phyloP scores from a whole-genome alignment of 331 rosid species.

The Acacia pycnantha region DNA sequence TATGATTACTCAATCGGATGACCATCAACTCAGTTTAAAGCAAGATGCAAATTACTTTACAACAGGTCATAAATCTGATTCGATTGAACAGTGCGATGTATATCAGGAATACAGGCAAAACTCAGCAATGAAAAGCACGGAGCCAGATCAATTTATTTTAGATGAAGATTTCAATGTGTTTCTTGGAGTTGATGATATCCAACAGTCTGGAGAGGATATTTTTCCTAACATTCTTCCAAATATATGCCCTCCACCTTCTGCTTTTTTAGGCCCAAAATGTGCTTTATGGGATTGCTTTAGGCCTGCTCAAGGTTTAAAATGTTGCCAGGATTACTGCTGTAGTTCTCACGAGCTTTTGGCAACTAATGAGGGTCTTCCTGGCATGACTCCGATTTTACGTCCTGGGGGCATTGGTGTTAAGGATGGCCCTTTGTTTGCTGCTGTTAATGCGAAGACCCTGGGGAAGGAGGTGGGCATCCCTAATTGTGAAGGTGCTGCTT shows the following conservation, averaged over 20 bases:
- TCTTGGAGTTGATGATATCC: conserved; percentile 31
- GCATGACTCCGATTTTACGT: conserved; percentile 78
- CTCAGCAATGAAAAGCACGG: conserved; percentile 24
- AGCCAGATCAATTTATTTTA: conserved; percentile 33
- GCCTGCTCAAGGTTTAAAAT: conserved; percentile 73
- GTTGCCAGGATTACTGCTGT: conserved; percentile 81
- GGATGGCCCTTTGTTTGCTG: conserved; percentile 77
- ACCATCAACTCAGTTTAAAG: conserved; percentile 28
- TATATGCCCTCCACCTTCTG: conserved; percentile 49
- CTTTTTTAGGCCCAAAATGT: conserved; percentile 87
- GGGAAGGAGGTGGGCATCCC: conserved; percentile 94
- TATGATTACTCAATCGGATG: conserved; percentile 29
- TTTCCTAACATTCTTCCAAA: conserved; percentile 41
- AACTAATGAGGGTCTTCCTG: conserved; percentile 79
- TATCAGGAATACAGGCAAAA: conserved; percentile 27
- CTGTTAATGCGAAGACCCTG: conserved; percentile 74
- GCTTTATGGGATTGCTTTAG: conserved; percentile 96
- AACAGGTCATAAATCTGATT: conserved; percentile 30
- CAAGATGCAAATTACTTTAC: conserved; percentile 29
- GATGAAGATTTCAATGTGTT: conserved; percentile 36
- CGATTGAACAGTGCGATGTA: conserved; percentile 30
- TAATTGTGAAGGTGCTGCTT: conserved; percentile 91
- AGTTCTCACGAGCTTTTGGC: conserved; percentile 77
- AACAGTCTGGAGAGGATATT: conserved; percentile 26
- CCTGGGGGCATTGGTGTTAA: conserved; percentile 94